Evolutionary conservation across 192 early-diverging fungal genomes (phyloP).

Genomic region (Gryganskiella cystojenkinii): DNA sequence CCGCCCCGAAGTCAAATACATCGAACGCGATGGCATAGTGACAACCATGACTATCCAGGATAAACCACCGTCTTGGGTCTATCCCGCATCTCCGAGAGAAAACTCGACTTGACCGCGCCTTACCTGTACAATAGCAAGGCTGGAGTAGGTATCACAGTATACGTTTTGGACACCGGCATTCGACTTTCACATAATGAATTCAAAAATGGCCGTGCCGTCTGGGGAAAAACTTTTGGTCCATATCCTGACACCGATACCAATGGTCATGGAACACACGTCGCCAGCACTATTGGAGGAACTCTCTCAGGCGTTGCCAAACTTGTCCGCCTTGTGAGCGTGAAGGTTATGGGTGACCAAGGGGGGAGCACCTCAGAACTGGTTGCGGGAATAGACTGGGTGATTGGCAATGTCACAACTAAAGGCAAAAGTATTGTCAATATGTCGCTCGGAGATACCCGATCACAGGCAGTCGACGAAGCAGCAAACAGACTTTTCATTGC

Average conservation of each 20-base stretch:
- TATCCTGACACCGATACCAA: constrained; percentile 57
- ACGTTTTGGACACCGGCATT: constrained; percentile 72
- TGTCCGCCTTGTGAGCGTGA: constrained; percentile 68
- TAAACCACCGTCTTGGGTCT: constrained; percentile 51
- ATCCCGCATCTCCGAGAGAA: constrained; percentile 12
- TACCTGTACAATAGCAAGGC: constrained; percentile 63
- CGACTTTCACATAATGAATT: constrained; percentile 71
- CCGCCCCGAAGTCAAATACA: constrained; percentile 51
- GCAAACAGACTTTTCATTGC: constrained; percentile 54
- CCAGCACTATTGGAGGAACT: constrained; percentile 70
- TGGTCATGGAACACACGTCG: constrained; percentile 74
- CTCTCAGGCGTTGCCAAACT: constrained; percentile 78
- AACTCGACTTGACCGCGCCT: neutral
- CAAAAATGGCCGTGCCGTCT: constrained; percentile 72
- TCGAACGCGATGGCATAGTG: constrained; percentile 61
- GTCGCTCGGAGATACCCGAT: constrained; percentile 68
- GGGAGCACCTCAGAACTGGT: constrained; percentile 56
- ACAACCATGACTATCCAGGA: constrained; percentile 20
- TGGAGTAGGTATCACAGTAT: constrained; percentile 61
- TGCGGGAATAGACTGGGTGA: constrained; percentile 46
- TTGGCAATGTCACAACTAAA: neutral
- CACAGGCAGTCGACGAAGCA: constrained; percentile 65
- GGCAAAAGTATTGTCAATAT: constrained; percentile 78
- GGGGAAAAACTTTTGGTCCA: constrained; percentile 55
- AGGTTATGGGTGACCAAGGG: constrained; percentile 70